Conservation (phyloP, 352 stramenopile species). For the Saprolegnia parasitica region DNA sequence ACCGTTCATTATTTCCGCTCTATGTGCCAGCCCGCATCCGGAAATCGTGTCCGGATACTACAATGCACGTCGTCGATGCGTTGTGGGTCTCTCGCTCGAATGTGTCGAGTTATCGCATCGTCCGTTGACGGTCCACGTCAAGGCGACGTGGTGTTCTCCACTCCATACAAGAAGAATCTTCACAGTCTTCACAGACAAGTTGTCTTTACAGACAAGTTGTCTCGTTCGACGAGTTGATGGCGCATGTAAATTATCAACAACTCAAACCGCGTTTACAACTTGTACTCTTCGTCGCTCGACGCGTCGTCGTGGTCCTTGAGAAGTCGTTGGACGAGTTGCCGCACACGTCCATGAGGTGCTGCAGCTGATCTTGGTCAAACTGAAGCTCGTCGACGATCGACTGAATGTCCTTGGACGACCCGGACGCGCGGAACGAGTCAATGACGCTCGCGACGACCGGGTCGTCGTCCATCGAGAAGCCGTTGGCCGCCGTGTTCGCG, state of each 20-base stretch:
- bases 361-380: constrained; percentile 14
- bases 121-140: too few species aligned
- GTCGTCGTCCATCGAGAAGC: constrained; percentile 27
- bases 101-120: too few species aligned
- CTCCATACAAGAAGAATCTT: too few species aligned
- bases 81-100: too few species aligned
- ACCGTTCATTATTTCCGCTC: constrained; percentile 16
- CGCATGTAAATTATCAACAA: not conserved
- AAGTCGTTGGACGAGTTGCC: constrained; percentile 6
- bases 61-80: too few species aligned
- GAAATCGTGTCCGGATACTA: constrained; percentile 7
- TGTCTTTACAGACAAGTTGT: too few species aligned
- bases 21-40: not conserved
- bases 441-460: constrained; percentile 24
- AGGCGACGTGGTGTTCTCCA: too few species aligned
- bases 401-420: constrained; percentile 26
- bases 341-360: constrained; percentile 16
- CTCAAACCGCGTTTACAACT: not conserved
- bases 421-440: constrained; percentile 21
- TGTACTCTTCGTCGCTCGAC: not conserved
- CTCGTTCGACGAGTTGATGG: not conserved
- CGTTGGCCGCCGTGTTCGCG: constrained; percentile 11
- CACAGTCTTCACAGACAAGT: too few species aligned
- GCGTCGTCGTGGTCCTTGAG: not conserved
- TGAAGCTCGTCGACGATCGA: constrained; percentile 16